Percentiles rank a stretch among this genome's conserved stretches.
Conservation (phyloP, 2,329 filamentous ascomycete species). For the Aspergillaceae sp. region DNA sequence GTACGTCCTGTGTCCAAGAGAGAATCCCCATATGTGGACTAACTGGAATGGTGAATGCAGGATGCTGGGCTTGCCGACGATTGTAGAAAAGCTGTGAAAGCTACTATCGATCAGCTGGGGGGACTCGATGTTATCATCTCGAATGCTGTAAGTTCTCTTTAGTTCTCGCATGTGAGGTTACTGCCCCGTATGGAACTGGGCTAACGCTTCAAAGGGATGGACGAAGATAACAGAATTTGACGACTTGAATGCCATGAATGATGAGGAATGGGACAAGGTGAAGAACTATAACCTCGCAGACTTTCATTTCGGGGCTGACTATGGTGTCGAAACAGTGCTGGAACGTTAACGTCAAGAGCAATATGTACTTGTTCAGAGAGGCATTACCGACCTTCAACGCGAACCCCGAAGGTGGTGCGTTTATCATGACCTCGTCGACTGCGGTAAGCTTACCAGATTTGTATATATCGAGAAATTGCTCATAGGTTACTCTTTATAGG, state of each 20-base stretch:
- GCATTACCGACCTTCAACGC: constrained; percentile 51
- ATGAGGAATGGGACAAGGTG: constrained; percentile 57
- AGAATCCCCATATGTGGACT: background rate
- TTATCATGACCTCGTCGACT: constrained; percentile 56
- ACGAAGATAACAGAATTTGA: constrained; percentile 51
- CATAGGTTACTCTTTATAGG: constrained; percentile 23
- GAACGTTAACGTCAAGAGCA: constrained; percentile 53
- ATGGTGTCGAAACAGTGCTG: constrained; percentile 41
- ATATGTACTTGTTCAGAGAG: constrained; percentile 46
- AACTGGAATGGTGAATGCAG: constrained; percentile 15
- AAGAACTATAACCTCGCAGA: constrained; percentile 1
- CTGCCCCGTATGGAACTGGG: too few relatives aligned
- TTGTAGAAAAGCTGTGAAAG: constrained; percentile 50
- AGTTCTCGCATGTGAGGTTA: background rate
- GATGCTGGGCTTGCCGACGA: constrained; percentile 56
- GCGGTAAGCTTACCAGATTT: constrained; percentile 37
- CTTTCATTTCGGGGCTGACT: background rate
- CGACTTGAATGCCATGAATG: constrained; percentile 50
- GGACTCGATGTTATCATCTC: constrained; percentile 69
- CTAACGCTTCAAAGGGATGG: constrained; percentile 43
- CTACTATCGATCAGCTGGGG: constrained; percentile 53
- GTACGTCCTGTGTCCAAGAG: constrained; percentile 29
- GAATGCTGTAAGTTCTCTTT: constrained; percentile 50
- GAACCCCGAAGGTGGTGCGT: constrained; percentile 55
- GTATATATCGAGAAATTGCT: constrained; percentile 1